These are phyloP conservation scores for Lindgomyces ingoldianus DNA, from an alignment of 495 filamentous ascomycete genomes.

Conservation along the genomic window DNA sequence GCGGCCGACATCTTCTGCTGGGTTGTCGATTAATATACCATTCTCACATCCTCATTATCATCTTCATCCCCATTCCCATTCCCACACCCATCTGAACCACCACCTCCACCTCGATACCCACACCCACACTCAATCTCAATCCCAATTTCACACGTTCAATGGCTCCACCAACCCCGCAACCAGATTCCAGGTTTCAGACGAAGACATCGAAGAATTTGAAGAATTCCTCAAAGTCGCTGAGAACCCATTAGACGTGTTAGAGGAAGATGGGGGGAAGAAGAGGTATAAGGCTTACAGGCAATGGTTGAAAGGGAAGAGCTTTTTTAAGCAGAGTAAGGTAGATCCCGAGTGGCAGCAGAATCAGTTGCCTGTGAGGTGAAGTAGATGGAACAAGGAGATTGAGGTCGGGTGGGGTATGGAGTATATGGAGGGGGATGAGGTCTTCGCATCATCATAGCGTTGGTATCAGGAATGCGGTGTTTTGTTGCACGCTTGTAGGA, in stretches of 20 bases:
- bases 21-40: slow-evolving; percentile 16
- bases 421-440: too few species aligned
- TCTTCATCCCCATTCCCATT: not conserved
- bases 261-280: slow-evolving; percentile 84
- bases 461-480: too few species aligned
- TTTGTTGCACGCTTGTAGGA: too few species aligned
- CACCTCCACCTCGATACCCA: not conserved
- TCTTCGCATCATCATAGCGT: too few species aligned
- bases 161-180: too few species aligned
- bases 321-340: slow-evolving; percentile 77
- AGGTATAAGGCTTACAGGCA: slow-evolving; percentile 93
- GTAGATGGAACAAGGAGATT: too few species aligned
- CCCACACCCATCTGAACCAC: not conserved
- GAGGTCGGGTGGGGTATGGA: too few species aligned
- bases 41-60: slow-evolving; percentile 12
- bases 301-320: slow-evolving; percentile 87
- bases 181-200: slow-evolving; percentile 52
- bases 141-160: too few species aligned
- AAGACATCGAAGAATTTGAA: slow-evolving; percentile 71
- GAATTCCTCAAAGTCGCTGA: slow-evolving; percentile 75
- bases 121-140: too few species aligned
- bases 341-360: slow-evolving; percentile 46
- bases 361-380: slow-evolving; percentile 16
- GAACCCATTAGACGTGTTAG: slow-evolving; percentile 81
- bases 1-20: slow-evolving; percentile 27